Conservation (phyloP, 768 basidiomycete species). For the Boletus pseudo-olivaceus region DNA sequence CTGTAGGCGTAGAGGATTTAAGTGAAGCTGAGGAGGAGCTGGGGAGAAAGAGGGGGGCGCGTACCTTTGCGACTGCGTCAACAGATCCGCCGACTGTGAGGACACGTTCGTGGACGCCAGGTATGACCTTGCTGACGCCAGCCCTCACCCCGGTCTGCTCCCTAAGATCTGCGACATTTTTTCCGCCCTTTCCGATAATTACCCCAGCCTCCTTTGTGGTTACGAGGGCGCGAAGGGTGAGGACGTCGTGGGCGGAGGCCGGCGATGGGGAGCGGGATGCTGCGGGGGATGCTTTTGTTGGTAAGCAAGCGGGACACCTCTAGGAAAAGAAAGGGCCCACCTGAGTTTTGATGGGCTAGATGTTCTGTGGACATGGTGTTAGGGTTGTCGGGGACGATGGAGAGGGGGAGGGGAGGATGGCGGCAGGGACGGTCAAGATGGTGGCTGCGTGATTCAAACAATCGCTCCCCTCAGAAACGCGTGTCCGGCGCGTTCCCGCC, state of each 20-base stretch:
- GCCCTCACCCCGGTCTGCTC: conserved; percentile 97
- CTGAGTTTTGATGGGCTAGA: conserved; percentile 50
- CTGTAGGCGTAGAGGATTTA: conserved; percentile 38
- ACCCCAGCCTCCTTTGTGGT: conserved; percentile 96
- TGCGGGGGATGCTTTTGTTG: conserved; percentile 48
- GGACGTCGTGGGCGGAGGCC: conserved; percentile 56
- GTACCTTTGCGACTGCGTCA: conserved; percentile 88
- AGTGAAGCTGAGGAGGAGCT: background rate
- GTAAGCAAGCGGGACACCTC: conserved; percentile 10
- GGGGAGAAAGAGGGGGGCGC: conserved; percentile 11
- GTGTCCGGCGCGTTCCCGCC: conserved; percentile 30
- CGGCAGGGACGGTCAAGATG: conserved; percentile 5
- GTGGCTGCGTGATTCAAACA: conserved; percentile 19
- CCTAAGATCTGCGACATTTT: conserved; percentile 95
- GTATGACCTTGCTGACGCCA: conserved; percentile 97
- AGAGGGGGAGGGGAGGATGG: conserved; percentile 12
- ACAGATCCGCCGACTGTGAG: conserved; percentile 91
- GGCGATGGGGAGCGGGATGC: conserved; percentile 77
- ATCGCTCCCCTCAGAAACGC: conserved; percentile 12
- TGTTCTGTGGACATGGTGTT: conserved; percentile 65
- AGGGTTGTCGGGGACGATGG: conserved; percentile 29
- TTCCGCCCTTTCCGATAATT: conserved; percentile 95
- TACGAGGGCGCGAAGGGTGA: conserved; percentile 93
- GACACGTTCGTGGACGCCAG: conserved; percentile 96
- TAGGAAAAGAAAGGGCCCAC: conserved; percentile 35